Evolutionary conservation across 345 rosid genomes (phyloP).

Genomic region (Brassica juncea): DNA sequence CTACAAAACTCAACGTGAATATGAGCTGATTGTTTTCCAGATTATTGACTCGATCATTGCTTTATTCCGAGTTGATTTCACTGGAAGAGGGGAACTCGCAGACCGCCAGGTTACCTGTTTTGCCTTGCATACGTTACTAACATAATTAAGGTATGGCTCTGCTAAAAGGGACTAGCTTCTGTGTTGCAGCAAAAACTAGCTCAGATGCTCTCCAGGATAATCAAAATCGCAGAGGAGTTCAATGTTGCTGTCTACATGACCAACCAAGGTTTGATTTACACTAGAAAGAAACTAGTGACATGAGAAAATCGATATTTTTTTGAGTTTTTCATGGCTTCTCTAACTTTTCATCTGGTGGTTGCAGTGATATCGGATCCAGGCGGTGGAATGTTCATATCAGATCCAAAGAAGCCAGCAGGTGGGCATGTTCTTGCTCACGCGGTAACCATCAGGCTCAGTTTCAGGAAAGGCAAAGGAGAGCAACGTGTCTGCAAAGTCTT

Average conservation of each 20-base stretch:
- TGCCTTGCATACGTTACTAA: background rate
- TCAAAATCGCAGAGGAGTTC: constrained; percentile 36
- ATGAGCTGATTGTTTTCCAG: constrained; percentile 39
- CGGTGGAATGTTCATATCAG: constrained; percentile 83
- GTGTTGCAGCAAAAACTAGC: constrained; percentile 84
- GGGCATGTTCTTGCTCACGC: constrained; percentile 93
- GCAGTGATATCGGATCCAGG: constrained; percentile 89
- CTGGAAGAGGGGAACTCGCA: constrained; percentile 94
- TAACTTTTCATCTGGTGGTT: constrained; percentile 17
- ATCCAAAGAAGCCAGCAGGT: constrained; percentile 89
- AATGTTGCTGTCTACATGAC: constrained; percentile 92
- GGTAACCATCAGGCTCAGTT: constrained; percentile 79
- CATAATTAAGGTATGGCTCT: constrained; percentile 20
- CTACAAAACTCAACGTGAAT: background rate
- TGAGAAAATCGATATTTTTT: background rate
- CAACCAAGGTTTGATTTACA: constrained; percentile 56
- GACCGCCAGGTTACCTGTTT: constrained; percentile 65
- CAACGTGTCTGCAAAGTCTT: constrained; percentile 85
- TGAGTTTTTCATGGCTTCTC: background rate
- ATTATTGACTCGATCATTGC: constrained; percentile 86
- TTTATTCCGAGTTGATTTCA: constrained; percentile 82
- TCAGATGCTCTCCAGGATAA: constrained; percentile 42
- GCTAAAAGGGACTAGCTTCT: constrained; percentile 12
- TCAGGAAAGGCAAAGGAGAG: constrained; percentile 96
- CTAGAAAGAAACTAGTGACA: constrained; percentile 1